Evolutionary conservation across 2,329 filamentous ascomycete genomes (phyloP), one percentile per base, ranked within the genome.

Genomic region (Lasiodiplodia sp.): DNA sequence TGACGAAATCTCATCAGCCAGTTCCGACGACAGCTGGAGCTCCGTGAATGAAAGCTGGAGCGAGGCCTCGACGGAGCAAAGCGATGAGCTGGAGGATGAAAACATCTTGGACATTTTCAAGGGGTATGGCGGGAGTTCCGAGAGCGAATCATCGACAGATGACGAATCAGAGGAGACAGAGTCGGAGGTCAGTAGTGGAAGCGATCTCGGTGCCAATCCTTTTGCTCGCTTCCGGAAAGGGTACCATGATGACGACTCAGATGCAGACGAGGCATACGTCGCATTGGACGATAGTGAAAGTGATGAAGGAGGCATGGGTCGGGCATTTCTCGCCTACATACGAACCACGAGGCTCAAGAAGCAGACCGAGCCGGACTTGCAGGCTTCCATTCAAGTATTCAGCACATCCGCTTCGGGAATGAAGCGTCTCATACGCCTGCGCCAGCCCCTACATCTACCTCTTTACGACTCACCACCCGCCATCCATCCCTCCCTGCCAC

Each of bases 401-500:
- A 21, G 14, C 11, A 64, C 14, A 21, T 31, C 44, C 3, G 28
- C 21, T 12, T 47, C 40, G 10, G 60, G 44, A 11, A 10, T 64
- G 14, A 3, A 47, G 23, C 21, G n/a, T 18, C 40, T 47, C 28
- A 52, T 64, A 44, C 40, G 60, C 38, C 60, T 64, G 3, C 18
- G 16, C 10, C 40, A 47, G 25, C 44, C 28, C 10, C 60, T 52
- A 2, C 40, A 64, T 28, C 16, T 52, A 31, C 14, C 8, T 2
- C 53, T 72, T 16, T 62, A 68, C 38, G 53, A 68, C 31, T 72
- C 71, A 18, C 70, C 71, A 2, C 71, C 71, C 4, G 70, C 53
- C 21, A 34, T 72, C 8, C 71, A 72, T 58, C 71, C 71, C 3
- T 67, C 63, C 7, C 34, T 67, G 5, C 38, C 69, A 7, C 57